Evolutionary conservation across 2,329 filamentous ascomycete genomes (phyloP), one percentile per base, ranked within the genome.

Genomic region (Passalora sequoiae): DNA sequence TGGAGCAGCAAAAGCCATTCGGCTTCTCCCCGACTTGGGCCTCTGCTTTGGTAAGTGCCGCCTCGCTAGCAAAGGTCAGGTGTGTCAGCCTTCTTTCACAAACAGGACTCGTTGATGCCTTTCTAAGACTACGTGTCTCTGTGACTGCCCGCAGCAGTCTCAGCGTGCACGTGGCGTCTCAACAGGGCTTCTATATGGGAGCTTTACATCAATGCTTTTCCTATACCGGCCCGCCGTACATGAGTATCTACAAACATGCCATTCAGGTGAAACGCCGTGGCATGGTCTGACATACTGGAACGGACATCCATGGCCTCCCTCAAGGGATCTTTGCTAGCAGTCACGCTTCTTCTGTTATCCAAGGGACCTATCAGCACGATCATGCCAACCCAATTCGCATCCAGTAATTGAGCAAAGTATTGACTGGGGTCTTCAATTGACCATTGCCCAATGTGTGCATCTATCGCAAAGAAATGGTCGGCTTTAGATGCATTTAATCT

Each of bases 191-290:
- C n/a, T n/a, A n/a, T n/a, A n/a, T n/a, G n/a, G n/a, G n/a, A n/a
- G n/a, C n/a, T n/a, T n/a, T n/a, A n/a, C 6, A 65, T 47, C 19
- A 66, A 46, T 9, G 37, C 47, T 24, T 40, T 54, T 5, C 61
- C 63, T 7, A 65, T 20, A 8, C 62, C 62, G n/a, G 13, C 21
- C 3, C 55, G 40, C 27, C 61, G 47, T 7, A 53, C 54, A n/a
- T 38, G 37, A 6, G 57, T 51, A 5, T 54, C 38, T 6, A 65
- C 59, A 41, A 61, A 65, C 22, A 59, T 53, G 22, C 53, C 61
- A 38, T 54, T 60, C 3, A 63, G 49, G 28, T 59, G 52, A 49
- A 56, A 57, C 38, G 51, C 49, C n/a, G n/a, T n/a, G n/a, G n/a
- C n/a, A n/a, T n/a, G n/a, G n/a, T n/a, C n/a, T n/a, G n/a, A n/a